Evolutionary conservation across 768 basidiomycete species (phyloP).

Genomic region (Xerocomus spinulosus): DNA sequence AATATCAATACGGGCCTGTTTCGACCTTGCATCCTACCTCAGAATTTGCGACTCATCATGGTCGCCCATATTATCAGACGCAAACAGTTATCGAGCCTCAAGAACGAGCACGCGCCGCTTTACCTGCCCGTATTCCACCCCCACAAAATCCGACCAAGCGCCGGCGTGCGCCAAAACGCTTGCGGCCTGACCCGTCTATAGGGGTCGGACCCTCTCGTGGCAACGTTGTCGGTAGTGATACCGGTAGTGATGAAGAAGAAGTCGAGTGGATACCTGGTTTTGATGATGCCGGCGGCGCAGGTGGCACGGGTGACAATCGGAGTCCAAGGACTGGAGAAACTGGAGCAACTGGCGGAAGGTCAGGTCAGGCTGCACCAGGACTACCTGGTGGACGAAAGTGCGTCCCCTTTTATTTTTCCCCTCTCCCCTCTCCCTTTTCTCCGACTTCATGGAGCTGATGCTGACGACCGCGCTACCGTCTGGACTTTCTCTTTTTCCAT

Average conservation of each 20-base stretch:
- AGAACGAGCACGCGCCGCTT: background rate
- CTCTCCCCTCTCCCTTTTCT: background rate
- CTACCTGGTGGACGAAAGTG: conserved; percentile 25
- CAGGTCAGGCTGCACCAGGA: conserved; percentile 5
- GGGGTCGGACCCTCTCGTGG: background rate
- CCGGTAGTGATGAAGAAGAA: conserved; percentile 31
- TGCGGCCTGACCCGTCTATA: conserved; percentile 3
- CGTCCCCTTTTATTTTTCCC: conserved; percentile 9
- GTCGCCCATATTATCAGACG: background rate
- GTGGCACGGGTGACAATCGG: background rate
- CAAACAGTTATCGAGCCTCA: background rate
- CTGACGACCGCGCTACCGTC: conserved; percentile 9
- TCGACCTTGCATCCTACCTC: conserved; percentile 6
- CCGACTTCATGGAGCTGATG: background rate
- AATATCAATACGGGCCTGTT: conserved; percentile 3
- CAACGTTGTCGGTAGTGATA: conserved; percentile 21
- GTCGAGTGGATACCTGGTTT: conserved; percentile 20
- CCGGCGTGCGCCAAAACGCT: conserved; percentile 22
- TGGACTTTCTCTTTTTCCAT: background rate
- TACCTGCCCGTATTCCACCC: background rate
- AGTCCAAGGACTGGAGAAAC: background rate
- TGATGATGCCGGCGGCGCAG: conserved; percentile 1
- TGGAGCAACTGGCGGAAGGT: conserved; percentile 7
- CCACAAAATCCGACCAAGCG: conserved; percentile 17
- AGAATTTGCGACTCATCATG: background rate